Base-by-base conservation (phyloP, 2,329 filamentous ascomycete genomes). In the Exophiala alcalophila region DNA sequence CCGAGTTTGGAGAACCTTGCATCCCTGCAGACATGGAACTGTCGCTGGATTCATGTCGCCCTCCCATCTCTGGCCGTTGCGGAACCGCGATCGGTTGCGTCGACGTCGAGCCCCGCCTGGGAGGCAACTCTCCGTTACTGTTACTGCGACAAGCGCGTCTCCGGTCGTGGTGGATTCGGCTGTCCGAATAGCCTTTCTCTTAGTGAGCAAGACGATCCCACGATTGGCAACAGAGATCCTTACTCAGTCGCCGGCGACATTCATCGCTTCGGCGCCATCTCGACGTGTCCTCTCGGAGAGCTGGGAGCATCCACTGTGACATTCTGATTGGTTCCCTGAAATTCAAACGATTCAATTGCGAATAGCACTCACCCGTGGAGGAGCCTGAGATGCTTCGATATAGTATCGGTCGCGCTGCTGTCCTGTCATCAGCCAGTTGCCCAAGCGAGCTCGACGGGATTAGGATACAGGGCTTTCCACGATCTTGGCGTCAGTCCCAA, bases 211-310 rank as follows among this genome's bases (percentile, higher is more conserved):
- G 12, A 10, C n/a, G 6, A 12, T 4, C 15, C 11, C 10, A 27
- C 21, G 29, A 15, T 11, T 12, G 11, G 8, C 8, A 12, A 10
- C 6, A 21, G 10, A 2, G n/a, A 29, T n/a, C 7, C 44, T 39
- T 25, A 48, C 44, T 30, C 34, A 39, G 11, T 28, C 26, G 39
- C 19, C 29, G 29, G 11, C 23, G 25, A 19, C 40, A 35, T 10
- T 42, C 44, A 23, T 48, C 40, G 30, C 44, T 48, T 15, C 29
- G 25, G 6, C 30, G 35, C 44, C 44, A 48, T 39, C 34, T 33
- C 30, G 40, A 28, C 7, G 39, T 48, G 24, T 48, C 44, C n/a
- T 48, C 34, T 19, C 32, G 40, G 28, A 48, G 44, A 9, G 29
- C 29, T 27, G 24, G 18, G 12, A 48, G 18, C 29, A 44, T 48